A percentile compares a stretch with the other conserved stretches of the same genome.
phyloP scores from a whole-genome alignment of 1,139 yeast genomes.

The Zygoascus sp. region DNA sequence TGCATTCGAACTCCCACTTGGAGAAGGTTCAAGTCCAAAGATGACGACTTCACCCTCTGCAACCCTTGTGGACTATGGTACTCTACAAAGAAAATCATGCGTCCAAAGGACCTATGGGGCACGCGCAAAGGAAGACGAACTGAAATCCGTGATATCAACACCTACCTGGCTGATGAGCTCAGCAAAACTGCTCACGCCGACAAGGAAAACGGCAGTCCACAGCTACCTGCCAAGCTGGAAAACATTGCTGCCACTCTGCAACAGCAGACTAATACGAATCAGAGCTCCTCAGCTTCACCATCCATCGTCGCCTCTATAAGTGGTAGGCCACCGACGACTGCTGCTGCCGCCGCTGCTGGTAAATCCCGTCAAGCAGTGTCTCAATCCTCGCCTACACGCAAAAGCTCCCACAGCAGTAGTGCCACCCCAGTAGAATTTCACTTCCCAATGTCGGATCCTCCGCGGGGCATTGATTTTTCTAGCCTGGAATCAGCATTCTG shows the following conservation, averaged over 20 bases:
- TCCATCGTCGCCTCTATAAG: too few species aligned
- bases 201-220: constrained; percentile 8
- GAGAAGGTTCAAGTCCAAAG: constrained; percentile 29
- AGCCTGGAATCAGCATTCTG: constrained; percentile 1
- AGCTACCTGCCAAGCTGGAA: constrained; percentile 1
- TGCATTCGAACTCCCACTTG: constrained; percentile 35
- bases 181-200: not conserved
- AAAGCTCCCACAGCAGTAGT: not conserved
- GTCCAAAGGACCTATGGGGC: constrained; percentile 35
- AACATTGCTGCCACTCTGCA: constrained; percentile 5
- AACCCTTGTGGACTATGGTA: constrained; percentile 39
- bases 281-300: too few species aligned
- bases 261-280: not conserved
- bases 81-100: constrained; percentile 30
- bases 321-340: too few species aligned
- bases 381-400: not conserved
- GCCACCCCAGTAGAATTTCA: constrained; percentile 2
- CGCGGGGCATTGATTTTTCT: constrained; percentile 1
- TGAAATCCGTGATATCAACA: constrained; percentile 7
- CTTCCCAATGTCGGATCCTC: constrained; percentile 12
- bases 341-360: too few species aligned
- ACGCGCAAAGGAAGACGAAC: constrained; percentile 12
- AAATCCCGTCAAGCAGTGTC: too few species aligned
- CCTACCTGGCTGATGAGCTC: constrained; percentile 6
- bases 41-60: constrained; percentile 27